Conservation (phyloP, 2,329 filamentous ascomycete species). For the Stenocarpella maydis region DNA sequence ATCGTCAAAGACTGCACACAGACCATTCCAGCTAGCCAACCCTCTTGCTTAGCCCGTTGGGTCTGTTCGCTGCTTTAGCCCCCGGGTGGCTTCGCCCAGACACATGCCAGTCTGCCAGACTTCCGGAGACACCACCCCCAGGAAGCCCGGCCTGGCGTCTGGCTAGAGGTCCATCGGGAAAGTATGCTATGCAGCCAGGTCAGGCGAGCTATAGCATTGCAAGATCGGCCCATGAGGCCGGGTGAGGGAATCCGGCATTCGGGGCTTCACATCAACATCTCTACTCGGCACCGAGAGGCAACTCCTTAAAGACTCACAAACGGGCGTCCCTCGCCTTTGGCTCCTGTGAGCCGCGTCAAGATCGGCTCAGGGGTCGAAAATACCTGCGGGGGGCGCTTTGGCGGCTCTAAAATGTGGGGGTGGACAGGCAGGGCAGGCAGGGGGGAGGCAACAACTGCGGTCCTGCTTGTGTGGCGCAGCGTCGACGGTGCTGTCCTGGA, state of each 20-base stretch:
- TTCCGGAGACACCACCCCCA: background rate
- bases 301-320: background rate
- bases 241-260: background rate
- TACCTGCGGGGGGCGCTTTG: conserved; percentile 31
- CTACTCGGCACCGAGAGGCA: conserved; percentile 19
- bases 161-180: background rate
- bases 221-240: background rate
- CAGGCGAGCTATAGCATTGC: background rate
- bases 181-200: background rate
- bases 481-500: conserved; percentile 15
- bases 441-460: background rate
- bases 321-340: background rate
- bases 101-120: conserved; percentile 6
- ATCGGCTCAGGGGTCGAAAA: conserved; percentile 33
- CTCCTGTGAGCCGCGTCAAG: conserved; percentile 31
- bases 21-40: conserved; percentile 5
- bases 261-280: conserved; percentile 7
- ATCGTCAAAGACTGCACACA: conserved; percentile 14
- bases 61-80: conserved; percentile 11
- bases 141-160: background rate
- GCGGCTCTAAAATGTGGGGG: conserved; percentile 36
- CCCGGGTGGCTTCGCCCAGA: conserved; percentile 10
- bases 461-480: conserved; percentile 32
- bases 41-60: background rate
- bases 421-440: conserved; percentile 19